These are phyloP conservation scores for Nelumbo lutea DNA, from an alignment of 164 flowering plant genomes.

Conservation along the genomic window DNA sequence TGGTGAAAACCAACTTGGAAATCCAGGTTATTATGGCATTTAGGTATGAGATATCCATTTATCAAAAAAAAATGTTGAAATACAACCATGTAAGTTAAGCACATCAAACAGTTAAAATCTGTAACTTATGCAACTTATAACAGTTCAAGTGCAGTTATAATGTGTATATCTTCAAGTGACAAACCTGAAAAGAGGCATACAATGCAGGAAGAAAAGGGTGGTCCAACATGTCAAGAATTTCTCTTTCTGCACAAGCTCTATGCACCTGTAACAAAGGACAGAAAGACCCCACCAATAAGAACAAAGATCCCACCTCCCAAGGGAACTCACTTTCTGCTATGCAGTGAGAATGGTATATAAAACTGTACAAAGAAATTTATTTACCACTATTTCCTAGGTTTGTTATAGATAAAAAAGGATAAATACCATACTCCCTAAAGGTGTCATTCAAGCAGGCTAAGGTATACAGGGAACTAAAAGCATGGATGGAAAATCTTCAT, in stretches of 20 bases:
- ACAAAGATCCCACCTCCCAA: no score
- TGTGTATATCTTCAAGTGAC: slow-evolving; percentile 1
- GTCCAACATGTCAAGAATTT: slow-evolving; percentile 89
- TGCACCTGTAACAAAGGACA: slow-evolving; percentile 61
- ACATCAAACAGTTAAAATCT: not conserved
- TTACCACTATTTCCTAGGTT: no score
- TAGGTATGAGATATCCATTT: no score
- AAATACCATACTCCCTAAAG: no score
- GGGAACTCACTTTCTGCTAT: no score
- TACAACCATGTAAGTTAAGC: not conserved
- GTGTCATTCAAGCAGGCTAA: no score
- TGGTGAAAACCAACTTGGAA: not conserved
- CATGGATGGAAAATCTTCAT: no score
- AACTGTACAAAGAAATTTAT: no score
- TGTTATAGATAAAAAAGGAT: no score
- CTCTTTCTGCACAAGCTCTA: slow-evolving; percentile 98
- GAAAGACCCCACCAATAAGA: not conserved
- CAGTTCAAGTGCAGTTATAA: not conserved
- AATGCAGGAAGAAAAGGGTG: slow-evolving; percentile 99
- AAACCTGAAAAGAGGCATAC: slow-evolving; percentile 98
- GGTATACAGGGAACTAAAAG: no score
- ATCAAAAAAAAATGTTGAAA: not conserved
- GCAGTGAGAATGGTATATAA: no score
- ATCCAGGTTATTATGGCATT: no score
- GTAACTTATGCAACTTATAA: not conserved